phyloP scores from a whole-genome alignment of 2,329 filamentous ascomycete genomes.

The Nothopassalora personata region DNA sequence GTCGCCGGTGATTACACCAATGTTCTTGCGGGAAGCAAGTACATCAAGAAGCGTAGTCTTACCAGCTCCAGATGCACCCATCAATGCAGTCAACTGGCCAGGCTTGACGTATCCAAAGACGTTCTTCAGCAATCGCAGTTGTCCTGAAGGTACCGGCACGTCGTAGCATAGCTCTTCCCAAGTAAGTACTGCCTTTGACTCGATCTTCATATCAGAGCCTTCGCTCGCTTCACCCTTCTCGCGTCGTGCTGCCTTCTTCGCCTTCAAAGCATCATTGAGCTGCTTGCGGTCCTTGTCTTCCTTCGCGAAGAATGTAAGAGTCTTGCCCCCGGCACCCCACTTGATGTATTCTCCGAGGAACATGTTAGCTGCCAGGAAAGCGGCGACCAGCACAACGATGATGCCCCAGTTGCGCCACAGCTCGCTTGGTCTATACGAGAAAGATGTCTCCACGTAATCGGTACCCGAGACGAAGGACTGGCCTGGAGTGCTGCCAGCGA shows the following conservation, averaged over 20 bases:
- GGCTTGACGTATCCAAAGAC: constrained; percentile 48
- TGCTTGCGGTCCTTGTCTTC: constrained; percentile 62
- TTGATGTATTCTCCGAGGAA: constrained; percentile 73
- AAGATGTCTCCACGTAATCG: constrained; percentile 64
- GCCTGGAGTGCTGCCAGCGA: constrained; percentile 65
- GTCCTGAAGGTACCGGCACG: constrained; percentile 44
- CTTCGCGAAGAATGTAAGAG: constrained; percentile 69
- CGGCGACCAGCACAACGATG: constrained; percentile 66
- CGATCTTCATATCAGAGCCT: constrained; percentile 46
- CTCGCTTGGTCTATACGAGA: constrained; percentile 60
- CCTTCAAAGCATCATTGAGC: constrained; percentile 58
- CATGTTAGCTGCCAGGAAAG: constrained; percentile 71
- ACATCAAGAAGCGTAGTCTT: constrained; percentile 84
- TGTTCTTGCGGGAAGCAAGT: constrained; percentile 59
- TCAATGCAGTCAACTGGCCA: constrained; percentile 46
- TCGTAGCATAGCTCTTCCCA: constrained; percentile 49
- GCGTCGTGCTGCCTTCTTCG: constrained; percentile 54
- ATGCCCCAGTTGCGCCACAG: constrained; percentile 85
- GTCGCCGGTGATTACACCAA: constrained; percentile 59
- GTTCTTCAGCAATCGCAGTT: constrained; percentile 42
- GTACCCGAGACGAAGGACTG: constrained; percentile 58
- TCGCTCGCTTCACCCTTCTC: constrained; percentile 36
- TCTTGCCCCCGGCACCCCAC: constrained; percentile 74
- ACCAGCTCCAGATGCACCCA: constrained; percentile 61
- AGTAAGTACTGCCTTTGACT: constrained; percentile 52